A percentile compares a stretch with the other conserved stretches of the same genome.
Evolutionary conservation across 2,329 filamentous ascomycete genomes (phyloP).

Genomic region (Seiridium cupressi): DNA sequence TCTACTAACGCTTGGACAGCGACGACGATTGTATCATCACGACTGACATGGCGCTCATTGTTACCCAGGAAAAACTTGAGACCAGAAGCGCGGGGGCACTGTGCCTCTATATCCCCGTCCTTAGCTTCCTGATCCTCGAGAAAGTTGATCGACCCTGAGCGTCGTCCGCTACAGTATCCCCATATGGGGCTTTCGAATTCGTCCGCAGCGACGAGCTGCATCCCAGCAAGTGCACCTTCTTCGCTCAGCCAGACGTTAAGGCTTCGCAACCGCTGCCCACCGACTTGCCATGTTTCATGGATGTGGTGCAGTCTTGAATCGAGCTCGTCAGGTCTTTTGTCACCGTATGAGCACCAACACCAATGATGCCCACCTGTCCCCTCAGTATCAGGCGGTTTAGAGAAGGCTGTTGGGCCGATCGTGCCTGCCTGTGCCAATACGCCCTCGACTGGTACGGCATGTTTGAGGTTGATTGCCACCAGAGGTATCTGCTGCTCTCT

Average conservation of each 20-base stretch:
- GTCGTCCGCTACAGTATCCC: neutral
- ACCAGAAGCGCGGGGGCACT: neutral
- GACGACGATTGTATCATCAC: neutral
- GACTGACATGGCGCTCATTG: neutral
- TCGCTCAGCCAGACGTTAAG: neutral
- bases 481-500: neutral
- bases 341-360: neutral
- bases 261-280: neutral
- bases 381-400: neutral
- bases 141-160: neutral
- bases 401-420: neutral
- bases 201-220: neutral
- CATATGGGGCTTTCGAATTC: neutral
- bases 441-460: too few relatives aligned
- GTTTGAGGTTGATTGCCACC: neutral
- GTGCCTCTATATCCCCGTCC: too few relatives aligned
- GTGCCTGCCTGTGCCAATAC: neutral
- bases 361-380: neutral
- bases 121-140: neutral
- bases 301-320: neutral
- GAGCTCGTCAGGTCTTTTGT: neutral
- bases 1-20: neutral
- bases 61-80: neutral
- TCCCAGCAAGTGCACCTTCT: neutral
- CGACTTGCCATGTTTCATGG: neutral